Evolutionary conservation across 2,329 filamentous ascomycete genomes (phyloP).

Genomic region (Amphichorda felina): DNA sequence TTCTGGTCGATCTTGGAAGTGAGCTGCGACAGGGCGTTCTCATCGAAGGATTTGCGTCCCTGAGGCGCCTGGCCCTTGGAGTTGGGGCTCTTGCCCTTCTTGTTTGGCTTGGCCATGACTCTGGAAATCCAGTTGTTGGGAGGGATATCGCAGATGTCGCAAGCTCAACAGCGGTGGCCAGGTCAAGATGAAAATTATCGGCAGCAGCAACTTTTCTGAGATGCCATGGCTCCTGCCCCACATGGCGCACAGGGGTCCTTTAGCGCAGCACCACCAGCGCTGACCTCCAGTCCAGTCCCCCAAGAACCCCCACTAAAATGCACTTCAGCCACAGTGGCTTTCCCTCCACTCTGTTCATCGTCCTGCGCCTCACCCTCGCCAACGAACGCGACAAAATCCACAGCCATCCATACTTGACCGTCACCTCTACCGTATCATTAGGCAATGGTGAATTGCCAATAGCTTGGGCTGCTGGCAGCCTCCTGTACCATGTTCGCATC

Average conservation of each 20-base stretch:
- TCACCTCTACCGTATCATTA: too few species aligned
- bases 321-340: too few species aligned
- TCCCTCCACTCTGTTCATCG: too few species aligned
- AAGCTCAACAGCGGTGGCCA: slow-evolving; percentile 42
- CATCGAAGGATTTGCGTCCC: slow-evolving; percentile 26
- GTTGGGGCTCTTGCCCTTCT: slow-evolving; percentile 22
- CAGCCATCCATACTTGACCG: too few species aligned
- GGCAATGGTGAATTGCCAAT: too few species aligned
- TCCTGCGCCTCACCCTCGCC: slow-evolving; percentile 42
- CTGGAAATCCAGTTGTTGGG: background rate
- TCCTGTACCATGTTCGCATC: too few species aligned
- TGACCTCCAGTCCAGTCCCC: too few species aligned
- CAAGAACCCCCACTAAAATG: too few species aligned
- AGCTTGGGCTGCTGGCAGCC: too few species aligned
- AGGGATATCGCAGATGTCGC: background rate
- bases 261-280: background rate
- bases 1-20: slow-evolving; percentile 45
- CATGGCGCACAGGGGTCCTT: slow-evolving; percentile 1
- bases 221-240: slow-evolving; percentile 1
- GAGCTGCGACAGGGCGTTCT: slow-evolving; percentile 36
- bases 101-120: slow-evolving; percentile 10
- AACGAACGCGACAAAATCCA: too few species aligned
- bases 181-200: slow-evolving; percentile 3
- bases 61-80: slow-evolving; percentile 12
- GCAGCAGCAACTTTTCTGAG: slow-evolving; percentile 16